Percentiles rank a stretch among this genome's conserved stretches.
Conservation (phyloP, 2,329 filamentous ascomycete genomes). For the Aureobasidium leucospermi region DNA sequence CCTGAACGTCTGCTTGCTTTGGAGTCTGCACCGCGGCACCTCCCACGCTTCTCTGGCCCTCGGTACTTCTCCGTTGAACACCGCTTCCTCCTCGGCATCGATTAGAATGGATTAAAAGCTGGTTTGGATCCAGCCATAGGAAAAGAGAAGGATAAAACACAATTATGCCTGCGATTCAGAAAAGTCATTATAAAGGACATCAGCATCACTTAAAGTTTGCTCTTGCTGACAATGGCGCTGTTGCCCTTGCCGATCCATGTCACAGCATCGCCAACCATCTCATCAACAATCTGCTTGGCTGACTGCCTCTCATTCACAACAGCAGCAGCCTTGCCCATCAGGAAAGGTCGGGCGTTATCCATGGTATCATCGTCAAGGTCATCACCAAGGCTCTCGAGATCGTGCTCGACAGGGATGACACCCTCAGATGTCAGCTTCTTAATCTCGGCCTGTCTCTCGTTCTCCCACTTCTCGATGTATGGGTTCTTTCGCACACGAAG, state of each 20-base stretch:
- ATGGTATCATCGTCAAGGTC: constrained; percentile 70
- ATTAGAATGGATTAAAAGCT: not conserved
- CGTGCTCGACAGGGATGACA: constrained; percentile 85
- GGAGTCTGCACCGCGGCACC: no score
- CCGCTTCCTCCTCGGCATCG: not conserved
- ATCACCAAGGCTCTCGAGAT: constrained; percentile 73
- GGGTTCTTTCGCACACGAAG: constrained; percentile 87
- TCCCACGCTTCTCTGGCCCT: no score
- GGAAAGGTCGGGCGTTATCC: constrained; percentile 81
- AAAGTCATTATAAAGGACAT: not conserved
- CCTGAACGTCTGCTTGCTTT: no score
- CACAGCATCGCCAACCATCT: constrained; percentile 74
- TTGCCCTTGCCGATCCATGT: constrained; percentile 24
- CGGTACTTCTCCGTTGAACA: not conserved
- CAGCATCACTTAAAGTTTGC: constrained; percentile 24
- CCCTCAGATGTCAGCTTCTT: constrained; percentile 86
- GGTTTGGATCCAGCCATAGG: not conserved
- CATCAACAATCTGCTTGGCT: constrained; percentile 87
- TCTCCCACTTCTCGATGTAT: constrained; percentile 95
- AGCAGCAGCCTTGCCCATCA: constrained; percentile 96
- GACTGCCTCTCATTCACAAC: constrained; percentile 88
- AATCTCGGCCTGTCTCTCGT: constrained; percentile 82
- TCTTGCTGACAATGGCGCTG: constrained; percentile 25
- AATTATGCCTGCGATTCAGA: not conserved
- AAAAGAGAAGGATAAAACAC: not conserved